Percentiles rank a stretch among this genome's conserved stretches.
These are phyloP conservation scores for Thozetella sp. DNA, from an alignment of 495 filamentous ascomycete genomes.

Conservation along the genomic window DNA sequence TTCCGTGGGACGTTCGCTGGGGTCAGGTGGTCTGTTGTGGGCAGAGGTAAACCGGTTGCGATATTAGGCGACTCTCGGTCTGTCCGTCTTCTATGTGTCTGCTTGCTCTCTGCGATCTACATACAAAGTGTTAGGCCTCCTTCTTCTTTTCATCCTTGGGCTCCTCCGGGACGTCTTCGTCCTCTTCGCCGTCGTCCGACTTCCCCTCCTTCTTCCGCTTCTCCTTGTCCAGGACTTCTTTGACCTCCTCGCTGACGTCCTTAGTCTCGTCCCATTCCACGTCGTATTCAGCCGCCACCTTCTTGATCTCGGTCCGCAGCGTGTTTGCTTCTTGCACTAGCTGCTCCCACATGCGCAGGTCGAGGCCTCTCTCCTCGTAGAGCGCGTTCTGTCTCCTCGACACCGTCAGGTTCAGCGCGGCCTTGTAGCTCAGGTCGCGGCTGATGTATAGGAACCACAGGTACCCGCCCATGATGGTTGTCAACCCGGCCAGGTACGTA, in stretches of 20 bases:
- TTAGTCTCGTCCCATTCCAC: slow-evolving; percentile 88
- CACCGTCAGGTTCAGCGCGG: slow-evolving; percentile 84
- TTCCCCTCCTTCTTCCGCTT: slow-evolving; percentile 38
- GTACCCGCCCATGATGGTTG: slow-evolving; percentile 85
- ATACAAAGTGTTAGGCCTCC: too few relatives aligned
- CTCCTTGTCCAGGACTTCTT: slow-evolving; percentile 68
- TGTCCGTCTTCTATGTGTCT: slow-evolving; percentile 1
- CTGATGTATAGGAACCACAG: slow-evolving; percentile 95
- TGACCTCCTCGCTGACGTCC: slow-evolving; percentile 75
- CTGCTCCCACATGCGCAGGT: slow-evolving; percentile 73
- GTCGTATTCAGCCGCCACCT: slow-evolving; percentile 84
- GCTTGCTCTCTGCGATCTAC: slow-evolving; percentile 15
- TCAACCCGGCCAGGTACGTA: slow-evolving; percentile 82
- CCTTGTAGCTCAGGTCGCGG: slow-evolving; percentile 82
- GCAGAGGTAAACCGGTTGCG: background rate
- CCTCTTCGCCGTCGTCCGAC: slow-evolving; percentile 32
- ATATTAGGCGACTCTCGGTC: background rate
- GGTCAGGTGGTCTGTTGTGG: too few relatives aligned
- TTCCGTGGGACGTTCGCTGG: too few relatives aligned
- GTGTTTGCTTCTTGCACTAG: slow-evolving; percentile 82
- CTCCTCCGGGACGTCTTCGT: slow-evolving; percentile 51
- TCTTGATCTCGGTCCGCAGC: slow-evolving; percentile 77
- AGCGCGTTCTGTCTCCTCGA: slow-evolving; percentile 74
- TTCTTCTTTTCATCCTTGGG: slow-evolving; percentile 42
- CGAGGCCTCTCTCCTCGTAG: slow-evolving; percentile 75